A percentile compares a stretch with the other conserved stretches of the same genome.
phyloP scores from a whole-genome alignment of 768 basidiomycete genomes.

The Suillus subluteus region DNA sequence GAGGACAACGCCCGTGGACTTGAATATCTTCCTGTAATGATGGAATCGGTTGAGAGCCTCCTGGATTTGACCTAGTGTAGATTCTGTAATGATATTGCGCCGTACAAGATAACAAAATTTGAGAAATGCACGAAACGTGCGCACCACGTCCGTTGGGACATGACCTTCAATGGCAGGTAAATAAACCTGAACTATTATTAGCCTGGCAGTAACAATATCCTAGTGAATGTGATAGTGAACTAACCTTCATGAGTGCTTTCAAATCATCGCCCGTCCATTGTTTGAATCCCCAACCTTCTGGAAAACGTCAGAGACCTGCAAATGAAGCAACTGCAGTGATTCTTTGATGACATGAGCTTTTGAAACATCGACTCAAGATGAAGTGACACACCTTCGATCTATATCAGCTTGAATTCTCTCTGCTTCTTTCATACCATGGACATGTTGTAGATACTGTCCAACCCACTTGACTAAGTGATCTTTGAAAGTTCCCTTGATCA shows the following conservation, averaged over 20 bases:
- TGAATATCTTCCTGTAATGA: no score
- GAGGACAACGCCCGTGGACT: no score
- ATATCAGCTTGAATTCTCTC: neutral
- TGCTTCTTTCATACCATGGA: neutral
- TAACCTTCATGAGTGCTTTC: neutral
- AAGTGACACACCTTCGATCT: neutral
- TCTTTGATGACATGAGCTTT: neutral
- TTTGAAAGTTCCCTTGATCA: neutral
- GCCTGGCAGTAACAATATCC: no score
- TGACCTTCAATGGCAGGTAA: no score
- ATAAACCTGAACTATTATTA: no score
- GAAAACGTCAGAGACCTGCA: neutral
- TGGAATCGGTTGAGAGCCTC: no score
- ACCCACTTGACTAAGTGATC: neutral
- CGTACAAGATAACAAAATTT: no score
- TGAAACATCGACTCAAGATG: accelerated
- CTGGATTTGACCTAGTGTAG: no score
- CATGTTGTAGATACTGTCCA: neutral
- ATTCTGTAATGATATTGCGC: no score
- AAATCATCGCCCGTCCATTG: neutral
- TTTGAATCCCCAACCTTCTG: neutral
- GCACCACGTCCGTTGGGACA: no score
- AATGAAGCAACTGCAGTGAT: neutral
- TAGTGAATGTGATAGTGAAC: no score
- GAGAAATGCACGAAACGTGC: no score